Conservation (phyloP, 177 flowering plant species). For the Telopea speciosissima region DNA sequence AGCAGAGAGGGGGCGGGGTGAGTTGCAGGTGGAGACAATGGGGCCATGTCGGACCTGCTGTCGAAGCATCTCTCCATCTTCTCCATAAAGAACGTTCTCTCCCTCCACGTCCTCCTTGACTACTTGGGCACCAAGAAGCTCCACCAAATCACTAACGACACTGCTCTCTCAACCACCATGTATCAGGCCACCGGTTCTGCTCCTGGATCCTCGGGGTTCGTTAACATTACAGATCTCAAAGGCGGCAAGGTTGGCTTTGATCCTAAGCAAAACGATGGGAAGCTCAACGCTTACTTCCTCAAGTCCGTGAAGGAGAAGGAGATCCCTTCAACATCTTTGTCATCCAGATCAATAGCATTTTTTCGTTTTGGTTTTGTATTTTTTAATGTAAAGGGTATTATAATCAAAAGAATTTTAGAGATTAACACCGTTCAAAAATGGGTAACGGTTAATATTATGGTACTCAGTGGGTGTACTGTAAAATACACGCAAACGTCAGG, state of each 20-base stretch:
- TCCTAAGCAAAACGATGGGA: conserved; percentile 40
- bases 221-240: conserved; percentile 76
- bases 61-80: conserved; percentile 45
- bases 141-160: conserved; percentile 85
- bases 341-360: conserved; percentile 59
- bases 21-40: too few species aligned
- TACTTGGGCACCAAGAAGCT: conserved; percentile 89
- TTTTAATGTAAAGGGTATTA: too few species aligned
- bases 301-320: conserved; percentile 64
- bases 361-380: too few species aligned
- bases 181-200: conserved; percentile 90
- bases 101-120: conserved; percentile 79
- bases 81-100: conserved; percentile 66
- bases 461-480: too few species aligned
- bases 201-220: conserved; percentile 76
- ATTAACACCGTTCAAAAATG: too few species aligned
- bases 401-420: too few species aligned
- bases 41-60: conserved; percentile 61
- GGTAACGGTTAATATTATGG: too few species aligned
- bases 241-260: conserved; percentile 83
- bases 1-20: too few species aligned
- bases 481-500: too few species aligned
- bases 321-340: conserved; percentile 76
- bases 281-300: conserved; percentile 38
- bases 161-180: conserved; percentile 79